Conservation (phyloP, 331 rosid species). For the Malus hybrid region DNA sequence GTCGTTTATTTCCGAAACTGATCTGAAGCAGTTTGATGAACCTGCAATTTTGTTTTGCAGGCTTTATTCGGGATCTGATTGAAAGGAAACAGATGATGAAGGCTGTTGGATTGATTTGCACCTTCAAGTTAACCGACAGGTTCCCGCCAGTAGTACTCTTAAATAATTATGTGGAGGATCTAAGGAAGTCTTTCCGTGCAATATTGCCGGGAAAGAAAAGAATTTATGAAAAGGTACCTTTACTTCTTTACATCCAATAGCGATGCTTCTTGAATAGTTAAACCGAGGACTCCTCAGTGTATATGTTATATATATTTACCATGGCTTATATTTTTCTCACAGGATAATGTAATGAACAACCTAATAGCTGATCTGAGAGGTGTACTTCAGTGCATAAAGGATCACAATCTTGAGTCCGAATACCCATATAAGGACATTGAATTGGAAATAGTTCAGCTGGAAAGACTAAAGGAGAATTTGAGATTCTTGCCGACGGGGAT, state of each 20-base stretch:
- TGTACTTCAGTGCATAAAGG: constrained; percentile 22
- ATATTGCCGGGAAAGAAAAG: background rate
- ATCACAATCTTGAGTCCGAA: constrained; percentile 22
- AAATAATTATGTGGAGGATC: constrained; percentile 8
- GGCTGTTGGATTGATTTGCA: constrained; percentile 50
- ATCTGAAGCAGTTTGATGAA: constrained; percentile 1
- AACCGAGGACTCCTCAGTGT: background rate
- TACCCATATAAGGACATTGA: constrained; percentile 13
- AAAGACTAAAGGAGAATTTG: constrained; percentile 13
- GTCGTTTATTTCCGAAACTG: background rate
- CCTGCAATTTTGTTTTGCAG: constrained; percentile 23
- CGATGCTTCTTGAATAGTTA: background rate
- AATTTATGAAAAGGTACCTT: constrained; percentile 25
- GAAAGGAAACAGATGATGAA: constrained; percentile 22
- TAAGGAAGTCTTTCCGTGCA: background rate
- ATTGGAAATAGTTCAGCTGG: constrained; percentile 15
- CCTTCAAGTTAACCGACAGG: constrained; percentile 31
- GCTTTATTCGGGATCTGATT: constrained; percentile 31
- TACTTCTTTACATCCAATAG: background rate
- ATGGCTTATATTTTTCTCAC: constrained; percentile 6
- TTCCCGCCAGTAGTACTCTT: constrained; percentile 33
- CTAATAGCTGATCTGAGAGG: constrained; percentile 25
- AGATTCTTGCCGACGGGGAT: background rate
- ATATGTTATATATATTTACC: background rate
- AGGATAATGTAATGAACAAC: constrained; percentile 26